These are phyloP conservation scores for Bondarzewia mesenterica DNA, from an alignment of 1,284 basidiomycete species.

Conservation along the genomic window DNA sequence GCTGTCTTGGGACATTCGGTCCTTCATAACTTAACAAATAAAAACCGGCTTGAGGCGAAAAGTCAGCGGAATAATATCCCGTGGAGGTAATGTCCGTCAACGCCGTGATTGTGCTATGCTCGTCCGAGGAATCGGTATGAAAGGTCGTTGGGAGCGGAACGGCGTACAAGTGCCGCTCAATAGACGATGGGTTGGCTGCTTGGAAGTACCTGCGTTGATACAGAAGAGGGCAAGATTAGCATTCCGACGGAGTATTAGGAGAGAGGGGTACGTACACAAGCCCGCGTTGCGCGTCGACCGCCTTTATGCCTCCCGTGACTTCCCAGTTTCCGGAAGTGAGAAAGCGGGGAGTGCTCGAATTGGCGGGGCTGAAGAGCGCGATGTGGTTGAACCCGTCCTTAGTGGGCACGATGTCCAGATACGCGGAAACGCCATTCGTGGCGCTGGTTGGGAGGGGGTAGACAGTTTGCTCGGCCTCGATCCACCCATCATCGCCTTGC, in stretches of 20 bases:
- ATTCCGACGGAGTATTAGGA: background rate
- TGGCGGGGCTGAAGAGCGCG: conserved; percentile 78
- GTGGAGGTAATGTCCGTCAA: conserved; percentile 61
- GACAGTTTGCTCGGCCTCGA: conserved; percentile 67
- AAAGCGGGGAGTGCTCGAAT: conserved; percentile 63
- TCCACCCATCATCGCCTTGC: conserved; percentile 89
- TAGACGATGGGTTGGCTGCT: conserved; percentile 79
- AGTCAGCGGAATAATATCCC: conserved; percentile 60
- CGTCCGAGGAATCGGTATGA: background rate
- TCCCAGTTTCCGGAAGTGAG: conserved; percentile 89
- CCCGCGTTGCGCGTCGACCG: conserved; percentile 60
- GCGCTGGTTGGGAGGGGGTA: conserved; percentile 42
- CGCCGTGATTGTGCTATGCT: conserved; percentile 30
- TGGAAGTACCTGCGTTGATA: conserved; percentile 69
- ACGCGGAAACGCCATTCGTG: conserved; percentile 46
- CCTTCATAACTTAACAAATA: conserved; percentile 79
- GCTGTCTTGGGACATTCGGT: conserved; percentile 84
- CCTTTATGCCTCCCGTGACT: conserved; percentile 67
- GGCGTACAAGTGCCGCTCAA: conserved; percentile 80
- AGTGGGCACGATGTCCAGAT: conserved; percentile 82
- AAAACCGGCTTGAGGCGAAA: conserved; percentile 81
- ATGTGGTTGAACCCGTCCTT: conserved; percentile 82
- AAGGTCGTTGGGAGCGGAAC: conserved; percentile 47
- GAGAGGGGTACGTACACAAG: conserved; percentile 67
- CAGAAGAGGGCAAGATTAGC: conserved; percentile 2